phyloP scores from a whole-genome alignment of 2,329 filamentous ascomycete genomes.

The Xylariaceae sp. region DNA sequence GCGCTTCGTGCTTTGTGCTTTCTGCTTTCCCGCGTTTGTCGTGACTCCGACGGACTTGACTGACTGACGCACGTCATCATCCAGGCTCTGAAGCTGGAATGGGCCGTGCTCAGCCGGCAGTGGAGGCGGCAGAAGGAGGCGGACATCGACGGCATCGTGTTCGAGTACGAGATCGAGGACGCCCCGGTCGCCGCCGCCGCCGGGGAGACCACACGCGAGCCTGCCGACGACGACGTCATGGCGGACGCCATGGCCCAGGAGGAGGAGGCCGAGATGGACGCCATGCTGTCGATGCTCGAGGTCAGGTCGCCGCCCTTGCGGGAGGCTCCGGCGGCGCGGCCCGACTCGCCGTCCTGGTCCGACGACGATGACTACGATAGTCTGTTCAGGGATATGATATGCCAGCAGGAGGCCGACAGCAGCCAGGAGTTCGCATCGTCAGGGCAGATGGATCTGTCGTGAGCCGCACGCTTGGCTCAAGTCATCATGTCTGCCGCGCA shows the following conservation, averaged over 20 bases:
- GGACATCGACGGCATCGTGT: conserved; percentile 33
- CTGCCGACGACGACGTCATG: conserved; percentile 37
- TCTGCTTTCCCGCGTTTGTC: background rate
- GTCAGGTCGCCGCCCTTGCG: conserved; percentile 8
- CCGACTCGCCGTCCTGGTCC: conserved; percentile 29
- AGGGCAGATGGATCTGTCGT: conserved; percentile 42
- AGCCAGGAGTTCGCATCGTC: conserved; percentile 21
- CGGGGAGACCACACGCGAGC: conserved; percentile 25
- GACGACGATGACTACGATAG: conserved; percentile 57
- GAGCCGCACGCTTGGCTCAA: conserved; percentile 4
- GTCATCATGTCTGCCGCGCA: background rate
- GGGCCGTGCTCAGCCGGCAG: conserved; percentile 30
- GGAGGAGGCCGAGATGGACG: conserved; percentile 52
- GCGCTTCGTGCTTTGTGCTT: too few relatives aligned
- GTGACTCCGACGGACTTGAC: conserved; percentile 2
- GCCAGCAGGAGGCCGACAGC: conserved; percentile 27
- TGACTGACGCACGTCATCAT: too few relatives aligned
- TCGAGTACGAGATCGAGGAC: conserved; percentile 46
- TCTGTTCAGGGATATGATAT: conserved; percentile 58
- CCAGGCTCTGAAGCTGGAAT: conserved; percentile 35
- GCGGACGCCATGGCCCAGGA: conserved; percentile 41
- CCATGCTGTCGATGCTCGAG: conserved; percentile 43
- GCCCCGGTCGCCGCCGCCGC: too few relatives aligned
- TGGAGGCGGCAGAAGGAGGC: conserved; percentile 30
- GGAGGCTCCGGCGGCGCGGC: too few relatives aligned